Conservation (phyloP, 2,329 filamentous ascomycete genomes). For the Celoporthe dispersa region DNA sequence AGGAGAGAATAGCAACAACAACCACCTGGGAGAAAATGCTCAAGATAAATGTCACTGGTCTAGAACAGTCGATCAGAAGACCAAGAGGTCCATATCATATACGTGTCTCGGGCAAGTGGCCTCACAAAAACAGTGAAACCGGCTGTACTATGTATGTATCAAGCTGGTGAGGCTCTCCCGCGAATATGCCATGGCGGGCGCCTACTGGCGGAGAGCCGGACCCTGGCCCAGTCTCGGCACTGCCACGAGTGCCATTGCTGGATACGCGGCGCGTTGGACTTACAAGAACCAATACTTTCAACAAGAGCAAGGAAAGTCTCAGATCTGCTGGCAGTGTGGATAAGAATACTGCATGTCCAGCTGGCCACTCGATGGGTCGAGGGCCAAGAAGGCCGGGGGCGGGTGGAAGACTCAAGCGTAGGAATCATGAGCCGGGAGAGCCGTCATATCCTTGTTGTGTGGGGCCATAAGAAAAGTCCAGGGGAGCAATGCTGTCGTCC, state of each 20-base stretch:
- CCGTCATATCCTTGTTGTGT: conserved; percentile 11
- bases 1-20: not conserved
- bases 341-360: not conserved
- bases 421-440: not conserved
- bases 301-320: conserved; percentile 4
- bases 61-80: not conserved
- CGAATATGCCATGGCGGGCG: not conserved
- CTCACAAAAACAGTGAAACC: not conserved
- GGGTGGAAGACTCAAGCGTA: not conserved
- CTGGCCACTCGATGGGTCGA: conserved; percentile 7
- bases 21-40: not conserved
- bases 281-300: not conserved
- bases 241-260: conserved; percentile 7
- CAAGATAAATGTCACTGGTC: not conserved
- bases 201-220: conserved; percentile 1
- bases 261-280: not conserved
- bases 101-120: not conserved
- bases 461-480: not conserved
- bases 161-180: not conserved
- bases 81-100: not conserved
- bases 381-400: not conserved
- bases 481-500: not conserved
- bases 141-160: conserved; percentile 1
- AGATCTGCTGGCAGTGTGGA: not conserved
- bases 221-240: not conserved